Percentiles rank a stretch among this genome's conserved stretches.
phyloP scores from a whole-genome alignment of 2,329 filamentous ascomycete genomes.

The Amauroascus verrucosus region DNA sequence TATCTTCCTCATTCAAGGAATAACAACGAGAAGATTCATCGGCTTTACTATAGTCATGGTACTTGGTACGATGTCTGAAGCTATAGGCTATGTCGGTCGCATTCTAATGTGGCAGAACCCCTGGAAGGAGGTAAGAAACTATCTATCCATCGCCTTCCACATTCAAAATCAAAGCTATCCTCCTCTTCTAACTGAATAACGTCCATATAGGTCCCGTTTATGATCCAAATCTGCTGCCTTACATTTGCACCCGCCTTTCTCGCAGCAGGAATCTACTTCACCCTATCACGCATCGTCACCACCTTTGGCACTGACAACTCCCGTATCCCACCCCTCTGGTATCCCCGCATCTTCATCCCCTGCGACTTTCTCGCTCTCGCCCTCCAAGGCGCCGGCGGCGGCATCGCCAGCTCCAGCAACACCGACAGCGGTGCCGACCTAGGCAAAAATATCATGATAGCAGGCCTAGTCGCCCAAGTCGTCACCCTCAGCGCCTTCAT shows the following conservation, averaged over 20 bases:
- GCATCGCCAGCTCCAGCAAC: constrained; percentile 39
- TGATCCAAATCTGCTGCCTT: constrained; percentile 40
- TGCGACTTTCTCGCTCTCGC: constrained; percentile 53
- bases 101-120: constrained; percentile 46
- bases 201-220: constrained; percentile 19
- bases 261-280: constrained; percentile 54
- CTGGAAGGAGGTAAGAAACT: constrained; percentile 19
- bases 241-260: constrained; percentile 57
- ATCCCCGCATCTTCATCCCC: constrained; percentile 45
- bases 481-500: constrained; percentile 48
- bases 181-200: neutral
- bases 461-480: constrained; percentile 53
- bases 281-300: constrained; percentile 38
- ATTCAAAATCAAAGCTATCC: neutral
- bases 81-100: constrained; percentile 51
- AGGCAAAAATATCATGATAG: constrained; percentile 56
- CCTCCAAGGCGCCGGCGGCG: constrained; percentile 53
- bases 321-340: constrained; percentile 26
- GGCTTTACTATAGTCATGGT: constrained; percentile 38
- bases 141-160: too few relatives aligned
- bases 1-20: constrained; percentile 10
- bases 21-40: constrained; percentile 10
- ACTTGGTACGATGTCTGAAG: constrained; percentile 46
- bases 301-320: constrained; percentile 27
- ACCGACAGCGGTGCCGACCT: constrained; percentile 28